Conservation (phyloP, 768 basidiomycete genomes). For the Saitozyma sp. region DNA sequence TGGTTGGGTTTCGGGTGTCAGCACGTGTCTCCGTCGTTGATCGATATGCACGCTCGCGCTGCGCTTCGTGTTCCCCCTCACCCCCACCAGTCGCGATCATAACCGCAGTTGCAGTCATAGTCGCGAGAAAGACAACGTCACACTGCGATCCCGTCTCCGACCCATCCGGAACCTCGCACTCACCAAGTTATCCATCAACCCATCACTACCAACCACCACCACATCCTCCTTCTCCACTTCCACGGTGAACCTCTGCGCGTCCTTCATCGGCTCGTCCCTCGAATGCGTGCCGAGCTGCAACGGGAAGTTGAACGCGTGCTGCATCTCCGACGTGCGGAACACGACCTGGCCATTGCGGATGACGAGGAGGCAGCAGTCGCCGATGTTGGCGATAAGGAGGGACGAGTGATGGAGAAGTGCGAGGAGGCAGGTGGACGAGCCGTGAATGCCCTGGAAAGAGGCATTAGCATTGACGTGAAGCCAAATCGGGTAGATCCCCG, state of each 20-base stretch:
- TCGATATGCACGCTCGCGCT: no score
- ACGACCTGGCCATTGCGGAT: conserved; percentile 71
- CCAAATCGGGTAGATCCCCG: background rate
- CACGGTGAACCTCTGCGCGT: conserved; percentile 64
- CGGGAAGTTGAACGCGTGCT: conserved; percentile 66
- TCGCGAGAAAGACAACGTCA: no score
- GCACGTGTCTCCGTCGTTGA: no score
- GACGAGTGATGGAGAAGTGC: conserved; percentile 52
- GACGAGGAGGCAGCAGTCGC: conserved; percentile 71
- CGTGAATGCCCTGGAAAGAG: conserved; percentile 56
- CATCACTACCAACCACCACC: conserved; percentile 51
- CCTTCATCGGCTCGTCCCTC: conserved; percentile 62
- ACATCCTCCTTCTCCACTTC: conserved; percentile 54
- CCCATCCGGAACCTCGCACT: conserved; percentile 15
- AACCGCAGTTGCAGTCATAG: no score
- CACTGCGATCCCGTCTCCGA: no score
- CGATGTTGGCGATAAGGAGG: conserved; percentile 48
- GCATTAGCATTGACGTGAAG: background rate
- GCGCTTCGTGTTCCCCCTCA: no score
- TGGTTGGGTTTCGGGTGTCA: conserved; percentile 3
- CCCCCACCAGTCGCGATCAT: no score
- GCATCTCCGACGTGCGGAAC: conserved; percentile 91
- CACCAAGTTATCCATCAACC: conserved; percentile 52
- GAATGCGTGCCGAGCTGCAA: conserved; percentile 55
- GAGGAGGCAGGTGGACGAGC: conserved; percentile 55